Conservation (phyloP, 352 stramenopile genomes). For the Globisporangium takayamanum region DNA sequence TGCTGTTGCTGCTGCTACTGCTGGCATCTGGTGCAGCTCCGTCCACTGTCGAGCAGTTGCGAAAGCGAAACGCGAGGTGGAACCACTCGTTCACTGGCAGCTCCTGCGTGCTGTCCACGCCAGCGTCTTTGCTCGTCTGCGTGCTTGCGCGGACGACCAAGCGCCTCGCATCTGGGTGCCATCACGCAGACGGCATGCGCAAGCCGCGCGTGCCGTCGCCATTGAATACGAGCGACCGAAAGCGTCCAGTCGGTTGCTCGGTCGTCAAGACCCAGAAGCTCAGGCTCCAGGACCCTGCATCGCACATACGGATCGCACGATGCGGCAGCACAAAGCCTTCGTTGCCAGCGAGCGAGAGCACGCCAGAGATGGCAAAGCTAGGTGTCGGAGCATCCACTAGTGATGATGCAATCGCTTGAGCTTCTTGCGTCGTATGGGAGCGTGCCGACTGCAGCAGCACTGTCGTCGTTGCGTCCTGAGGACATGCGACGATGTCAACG, state of each 20-base stretch:
- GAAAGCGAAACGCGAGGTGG: slow-evolving; percentile 66
- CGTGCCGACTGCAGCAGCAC: slow-evolving; percentile 6
- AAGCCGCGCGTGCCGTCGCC: slow-evolving; percentile 51
- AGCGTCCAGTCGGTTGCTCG: slow-evolving; percentile 44
- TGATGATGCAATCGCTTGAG: not conserved
- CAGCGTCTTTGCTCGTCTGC: slow-evolving; percentile 39
- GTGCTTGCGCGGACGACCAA: slow-evolving; percentile 74
- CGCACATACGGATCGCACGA: slow-evolving; percentile 24
- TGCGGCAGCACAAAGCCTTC: slow-evolving; percentile 44
- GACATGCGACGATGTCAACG: slow-evolving; percentile 12
- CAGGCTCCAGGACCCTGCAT: slow-evolving; percentile 52
- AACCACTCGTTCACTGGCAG: slow-evolving; percentile 54
- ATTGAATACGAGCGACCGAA: slow-evolving; percentile 81
- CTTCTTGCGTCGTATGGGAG: not conserved
- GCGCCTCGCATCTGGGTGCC: slow-evolving; percentile 51
- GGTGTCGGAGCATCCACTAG: slow-evolving; percentile 6
- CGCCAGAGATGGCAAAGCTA: slow-evolving; percentile 33
- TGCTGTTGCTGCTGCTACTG: not conserved
- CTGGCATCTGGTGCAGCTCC: not conserved
- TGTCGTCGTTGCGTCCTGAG: not conserved
- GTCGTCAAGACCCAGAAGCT: slow-evolving; percentile 62
- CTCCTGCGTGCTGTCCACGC: slow-evolving; percentile 33
- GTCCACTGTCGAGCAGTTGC: slow-evolving; percentile 34
- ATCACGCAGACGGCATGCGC: slow-evolving; percentile 79
- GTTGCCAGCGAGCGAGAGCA: slow-evolving; percentile 40